These are phyloP conservation scores for Mariannaea sp. DNA, from an alignment of 2,329 filamentous ascomycete species.

Conservation along the genomic window DNA sequence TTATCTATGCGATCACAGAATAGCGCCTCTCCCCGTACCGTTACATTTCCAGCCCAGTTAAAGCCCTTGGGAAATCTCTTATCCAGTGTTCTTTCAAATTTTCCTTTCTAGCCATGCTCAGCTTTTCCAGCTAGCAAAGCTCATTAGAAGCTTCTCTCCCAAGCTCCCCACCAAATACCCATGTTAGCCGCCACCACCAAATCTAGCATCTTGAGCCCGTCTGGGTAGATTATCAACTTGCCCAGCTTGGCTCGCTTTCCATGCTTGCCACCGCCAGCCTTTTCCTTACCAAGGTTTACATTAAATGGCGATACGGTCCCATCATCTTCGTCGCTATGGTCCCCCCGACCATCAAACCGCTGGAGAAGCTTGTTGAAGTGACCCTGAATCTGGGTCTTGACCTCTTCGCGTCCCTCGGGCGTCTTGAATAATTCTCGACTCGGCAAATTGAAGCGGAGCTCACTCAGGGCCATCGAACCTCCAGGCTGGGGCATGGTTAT, in stretches of 20 bases:
- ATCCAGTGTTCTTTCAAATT: not conserved
- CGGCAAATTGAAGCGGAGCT: slow-evolving; percentile 88
- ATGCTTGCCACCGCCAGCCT: slow-evolving; percentile 81
- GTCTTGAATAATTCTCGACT: slow-evolving; percentile 54
- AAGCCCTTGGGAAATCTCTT: not conserved
- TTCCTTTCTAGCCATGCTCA: not conserved
- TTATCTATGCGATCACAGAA: slow-evolving; percentile 13
- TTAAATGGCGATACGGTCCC: slow-evolving; percentile 58
- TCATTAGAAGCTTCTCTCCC: slow-evolving; percentile 61
- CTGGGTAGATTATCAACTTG: slow-evolving; percentile 86
- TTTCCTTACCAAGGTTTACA: slow-evolving; percentile 77
- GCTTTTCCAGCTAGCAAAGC: not conserved
- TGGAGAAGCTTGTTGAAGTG: slow-evolving; percentile 51
- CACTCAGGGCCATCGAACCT: slow-evolving; percentile 61
- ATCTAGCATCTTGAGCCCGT: slow-evolving; percentile 95
- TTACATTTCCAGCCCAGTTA: slow-evolving; percentile 19
- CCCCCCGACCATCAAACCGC: slow-evolving; percentile 36
- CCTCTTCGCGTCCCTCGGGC: slow-evolving; percentile 40
- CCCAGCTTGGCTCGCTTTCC: slow-evolving; percentile 91
- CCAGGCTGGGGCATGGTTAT: slow-evolving; percentile 38
- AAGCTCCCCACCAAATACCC: slow-evolving; percentile 91
- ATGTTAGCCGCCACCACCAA: slow-evolving; percentile 89
- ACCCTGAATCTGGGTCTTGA: slow-evolving; percentile 46
- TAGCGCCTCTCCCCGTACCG: slow-evolving; percentile 16
- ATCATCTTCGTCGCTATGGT: slow-evolving; percentile 48